Conservation (phyloP, 805 yeast species). For the Yarrowia alimentaria region DNA sequence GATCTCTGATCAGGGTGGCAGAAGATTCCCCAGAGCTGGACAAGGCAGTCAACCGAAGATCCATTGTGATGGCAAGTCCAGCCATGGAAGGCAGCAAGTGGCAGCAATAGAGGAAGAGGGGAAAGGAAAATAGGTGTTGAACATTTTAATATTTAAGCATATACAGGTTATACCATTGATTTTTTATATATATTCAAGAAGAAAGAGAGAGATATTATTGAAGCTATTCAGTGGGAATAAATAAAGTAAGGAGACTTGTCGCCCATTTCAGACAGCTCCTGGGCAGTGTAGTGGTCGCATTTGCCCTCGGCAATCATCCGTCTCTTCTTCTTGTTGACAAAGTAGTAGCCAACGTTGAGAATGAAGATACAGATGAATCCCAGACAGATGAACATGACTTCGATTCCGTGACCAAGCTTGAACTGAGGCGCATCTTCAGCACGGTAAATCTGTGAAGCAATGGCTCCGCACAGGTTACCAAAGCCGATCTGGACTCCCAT, state of each 20-base stretch:
- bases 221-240: slow-evolving; percentile 6
- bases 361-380: slow-evolving; percentile 35
- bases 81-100: slow-evolving; percentile 26
- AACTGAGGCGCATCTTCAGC: slow-evolving; percentile 53
- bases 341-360: slow-evolving; percentile 1
- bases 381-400: slow-evolving; percentile 46
- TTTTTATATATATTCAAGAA: too few relatives aligned
- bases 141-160: slow-evolving; percentile 15
- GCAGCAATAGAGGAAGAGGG: neutral
- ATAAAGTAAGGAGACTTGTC: slow-evolving; percentile 19
- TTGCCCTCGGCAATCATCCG: slow-evolving; percentile 10
- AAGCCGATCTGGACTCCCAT: slow-evolving; percentile 59
- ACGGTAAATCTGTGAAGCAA: slow-evolving; percentile 54
- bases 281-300: neutral
- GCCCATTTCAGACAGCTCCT: slow-evolving; percentile 14
- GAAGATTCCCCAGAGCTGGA: slow-evolving; percentile 30
- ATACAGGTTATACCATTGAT: neutral
- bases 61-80: slow-evolving; percentile 21
- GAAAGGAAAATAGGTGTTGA: too few relatives aligned
- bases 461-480: slow-evolving; percentile 64
- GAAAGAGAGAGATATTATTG: neutral
- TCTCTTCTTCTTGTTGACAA: slow-evolving; percentile 6
- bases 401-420: slow-evolving; percentile 50
- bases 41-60: slow-evolving; percentile 12
- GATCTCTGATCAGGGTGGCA: slow-evolving; percentile 36